These are phyloP conservation scores for Endotrypanum monterogeii DNA, from an alignment of 208 protist species.

Conservation along the genomic window DNA sequence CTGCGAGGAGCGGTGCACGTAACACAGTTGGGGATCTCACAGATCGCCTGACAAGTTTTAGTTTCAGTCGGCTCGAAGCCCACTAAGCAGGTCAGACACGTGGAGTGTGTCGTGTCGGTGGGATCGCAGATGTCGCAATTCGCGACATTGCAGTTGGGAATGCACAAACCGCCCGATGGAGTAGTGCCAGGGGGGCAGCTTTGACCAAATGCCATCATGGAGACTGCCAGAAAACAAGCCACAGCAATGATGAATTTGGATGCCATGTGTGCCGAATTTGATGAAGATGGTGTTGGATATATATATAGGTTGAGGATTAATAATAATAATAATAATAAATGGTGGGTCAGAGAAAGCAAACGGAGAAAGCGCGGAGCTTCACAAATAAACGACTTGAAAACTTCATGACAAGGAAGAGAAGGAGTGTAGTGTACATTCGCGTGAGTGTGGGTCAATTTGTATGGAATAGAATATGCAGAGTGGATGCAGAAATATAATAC, in stretches of 20 bases:
- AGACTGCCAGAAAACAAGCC: constrained; percentile 2
- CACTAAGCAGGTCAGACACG: background rate
- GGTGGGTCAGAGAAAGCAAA: background rate
- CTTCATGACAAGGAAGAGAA: background rate
- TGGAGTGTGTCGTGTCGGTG: background rate
- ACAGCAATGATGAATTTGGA: background rate
- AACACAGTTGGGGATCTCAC: constrained; percentile 2
- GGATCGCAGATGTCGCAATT: constrained; percentile 10
- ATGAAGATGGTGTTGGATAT: background rate
- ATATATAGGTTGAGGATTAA: no score
- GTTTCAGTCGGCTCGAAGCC: background rate
- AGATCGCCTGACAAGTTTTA: background rate
- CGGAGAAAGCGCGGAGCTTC: background rate
- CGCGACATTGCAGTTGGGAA: background rate
- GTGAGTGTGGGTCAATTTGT: background rate
- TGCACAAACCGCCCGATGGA: background rate
- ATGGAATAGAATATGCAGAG: background rate
- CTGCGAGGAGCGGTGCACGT: background rate
- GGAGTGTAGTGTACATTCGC: background rate
- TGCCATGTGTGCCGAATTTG: background rate
- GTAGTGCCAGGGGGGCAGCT: background rate
- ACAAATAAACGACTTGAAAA: background rate
- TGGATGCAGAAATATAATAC: background rate
- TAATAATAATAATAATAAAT: no score
- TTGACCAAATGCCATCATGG: constrained; percentile 4